Conservation (phyloP, 768 basidiomycete species). For the Lentinula edodes region DNA sequence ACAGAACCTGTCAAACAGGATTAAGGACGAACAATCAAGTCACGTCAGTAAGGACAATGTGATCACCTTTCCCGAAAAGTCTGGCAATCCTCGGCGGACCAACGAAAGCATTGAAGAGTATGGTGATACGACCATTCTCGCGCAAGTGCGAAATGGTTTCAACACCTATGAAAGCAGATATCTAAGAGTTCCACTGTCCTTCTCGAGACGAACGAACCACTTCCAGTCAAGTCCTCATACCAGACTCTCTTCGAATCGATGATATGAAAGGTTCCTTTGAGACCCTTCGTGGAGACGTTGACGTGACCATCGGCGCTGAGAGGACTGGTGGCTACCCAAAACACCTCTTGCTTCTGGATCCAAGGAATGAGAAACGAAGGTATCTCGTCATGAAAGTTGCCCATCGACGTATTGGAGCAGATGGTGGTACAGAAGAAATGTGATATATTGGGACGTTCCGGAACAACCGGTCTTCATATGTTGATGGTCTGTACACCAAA, state of each 20-base stretch:
- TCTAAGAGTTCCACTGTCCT: too few species aligned
- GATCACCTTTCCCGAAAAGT: slow-evolving; percentile 51
- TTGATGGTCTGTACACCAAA: too few species aligned
- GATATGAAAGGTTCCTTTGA: slow-evolving; percentile 55
- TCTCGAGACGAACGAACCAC: slow-evolving; percentile 36
- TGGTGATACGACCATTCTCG: slow-evolving; percentile 56
- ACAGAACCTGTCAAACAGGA: slow-evolving; percentile 37
- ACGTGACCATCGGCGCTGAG: slow-evolving; percentile 52
- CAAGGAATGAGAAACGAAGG: slow-evolving; percentile 48
- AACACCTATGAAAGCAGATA: slow-evolving; percentile 27
- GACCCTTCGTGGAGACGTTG: slow-evolving; percentile 65
- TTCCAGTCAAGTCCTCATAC: slow-evolving; percentile 72
- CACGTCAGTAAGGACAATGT: neutral
- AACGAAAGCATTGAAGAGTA: slow-evolving; percentile 59
- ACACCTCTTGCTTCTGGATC: slow-evolving; percentile 59
- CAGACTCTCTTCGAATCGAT: slow-evolving; percentile 49
- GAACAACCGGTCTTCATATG: too few species aligned
- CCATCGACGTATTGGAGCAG: slow-evolving; percentile 34
- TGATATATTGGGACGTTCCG: too few species aligned
- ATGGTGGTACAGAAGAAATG: too few species aligned
- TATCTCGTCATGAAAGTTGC: slow-evolving; percentile 50
- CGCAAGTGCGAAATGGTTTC: slow-evolving; percentile 59
- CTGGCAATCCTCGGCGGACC: slow-evolving; percentile 53
- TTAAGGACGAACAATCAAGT: neutral
- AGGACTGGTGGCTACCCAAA: slow-evolving; percentile 69